Evolutionary conservation across 306 rosid genomes (phyloP).

Genomic region (Trichosanthes cucumerina): DNA sequence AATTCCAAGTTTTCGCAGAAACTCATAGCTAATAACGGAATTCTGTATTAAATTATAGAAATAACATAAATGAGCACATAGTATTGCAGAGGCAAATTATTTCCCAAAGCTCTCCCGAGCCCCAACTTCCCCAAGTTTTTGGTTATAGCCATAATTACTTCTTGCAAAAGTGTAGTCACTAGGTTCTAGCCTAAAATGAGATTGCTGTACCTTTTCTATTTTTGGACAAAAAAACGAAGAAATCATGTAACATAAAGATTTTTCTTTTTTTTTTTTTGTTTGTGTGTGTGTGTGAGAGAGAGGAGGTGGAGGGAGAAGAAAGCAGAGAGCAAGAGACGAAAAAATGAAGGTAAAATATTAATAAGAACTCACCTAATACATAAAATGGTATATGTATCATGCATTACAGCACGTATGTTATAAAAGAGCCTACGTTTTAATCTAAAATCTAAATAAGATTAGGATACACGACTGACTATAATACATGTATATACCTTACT

Average conservation of each 20-base stretch:
- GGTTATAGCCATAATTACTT: neutral
- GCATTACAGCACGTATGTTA: neutral
- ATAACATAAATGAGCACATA: neutral
- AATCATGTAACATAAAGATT: neutral
- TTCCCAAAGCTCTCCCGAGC: neutral
- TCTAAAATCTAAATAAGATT: neutral
- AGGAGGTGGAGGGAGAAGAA: neutral
- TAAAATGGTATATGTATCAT: neutral
- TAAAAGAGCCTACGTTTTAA: neutral
- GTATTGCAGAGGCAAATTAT: slow-evolving; percentile 1
- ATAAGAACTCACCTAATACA: neutral
- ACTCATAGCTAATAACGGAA: slow-evolving; percentile 72
- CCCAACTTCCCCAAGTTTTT: neutral
- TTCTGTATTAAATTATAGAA: slow-evolving; percentile 33
- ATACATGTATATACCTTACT: neutral
- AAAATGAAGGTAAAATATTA: neutral
- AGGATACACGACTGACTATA: neutral
- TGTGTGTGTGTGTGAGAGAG: neutral
- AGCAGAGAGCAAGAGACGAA: neutral
- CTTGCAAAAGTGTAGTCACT: neutral
- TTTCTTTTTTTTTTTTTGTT: neutral
- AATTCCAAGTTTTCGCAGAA: slow-evolving; percentile 77
- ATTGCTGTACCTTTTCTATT: neutral
- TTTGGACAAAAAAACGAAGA: neutral
- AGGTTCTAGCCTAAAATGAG: neutral